Conservation (phyloP, 257 asterid species). For the Solanum etuberosum region DNA sequence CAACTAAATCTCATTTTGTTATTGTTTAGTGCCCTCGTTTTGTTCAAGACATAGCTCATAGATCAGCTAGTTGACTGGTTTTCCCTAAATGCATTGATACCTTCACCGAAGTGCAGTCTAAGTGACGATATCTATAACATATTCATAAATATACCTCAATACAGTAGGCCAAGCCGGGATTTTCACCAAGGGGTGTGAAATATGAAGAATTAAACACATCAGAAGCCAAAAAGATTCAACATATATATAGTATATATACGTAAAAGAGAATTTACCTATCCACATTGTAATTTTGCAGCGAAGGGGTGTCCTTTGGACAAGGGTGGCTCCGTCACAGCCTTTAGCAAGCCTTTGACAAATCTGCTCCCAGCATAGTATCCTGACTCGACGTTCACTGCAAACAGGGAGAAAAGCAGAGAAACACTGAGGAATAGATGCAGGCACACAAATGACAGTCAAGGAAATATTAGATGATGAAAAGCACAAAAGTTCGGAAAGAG, state of each 20-base stretch:
- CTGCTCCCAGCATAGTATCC: not conserved
- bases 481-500: not conserved
- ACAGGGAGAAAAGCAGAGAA: not conserved
- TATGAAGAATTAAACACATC: not conserved
- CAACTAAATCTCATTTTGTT: not conserved
- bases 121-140: not conserved
- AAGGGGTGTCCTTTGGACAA: not conserved
- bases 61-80: not conserved
- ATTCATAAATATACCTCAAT: not conserved
- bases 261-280: not conserved
- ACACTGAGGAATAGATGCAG: not conserved
- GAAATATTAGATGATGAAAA: not conserved
- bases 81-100: not conserved
- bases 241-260: not conserved
- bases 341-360: not conserved
- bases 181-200: not conserved
- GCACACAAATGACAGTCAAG: not conserved
- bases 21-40: not conserved
- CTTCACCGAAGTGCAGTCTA: not conserved
- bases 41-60: not conserved
- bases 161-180: not conserved
- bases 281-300: not conserved
- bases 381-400: not conserved
- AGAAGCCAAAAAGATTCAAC: not conserved
- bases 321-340: not conserved